Evolutionary conservation across 108 stramenopile genomes (phyloP), one percentile per base, ranked within the genome.

Genomic region (Skeletonema tropicum): DNA sequence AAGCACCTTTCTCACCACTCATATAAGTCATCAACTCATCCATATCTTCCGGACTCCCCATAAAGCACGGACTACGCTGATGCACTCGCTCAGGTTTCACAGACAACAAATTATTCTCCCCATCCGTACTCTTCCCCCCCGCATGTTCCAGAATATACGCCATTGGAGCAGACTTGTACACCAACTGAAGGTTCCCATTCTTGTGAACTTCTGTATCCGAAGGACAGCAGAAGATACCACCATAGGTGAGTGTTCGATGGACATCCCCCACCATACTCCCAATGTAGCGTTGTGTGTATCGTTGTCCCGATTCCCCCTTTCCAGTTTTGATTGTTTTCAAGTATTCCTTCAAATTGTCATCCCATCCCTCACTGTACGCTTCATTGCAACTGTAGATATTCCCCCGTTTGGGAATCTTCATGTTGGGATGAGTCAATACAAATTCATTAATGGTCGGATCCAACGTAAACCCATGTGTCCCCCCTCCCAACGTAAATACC

Each of bases 201-300:
- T 88, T 91, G 70, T 92, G 89, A 33, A 89, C 76, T 30, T 83
- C 75, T 13, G 14, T 58, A 66, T 97, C 96, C 15, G 90, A 74
- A 5, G 99, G 99, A 85, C 98, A 99, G 36, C 92, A 87, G 81
- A 97, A 99, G 45, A 99, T 88, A 1, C 99, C 99, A 19, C 98
- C 98, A 78, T 99, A 99, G 58, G 97, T 80, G 45, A 99, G 73
- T 3, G 99, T 99, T 3, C 99, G 92, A 84, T 99, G 99, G 26
- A 98, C 95, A 80, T 99, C 99, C 6, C 97, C 96, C 41, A 99
- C 99, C 98, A 99, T 98, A 73, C 91, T 93, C 13, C 99, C 99
- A 13, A 99, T 96, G 80, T 99, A 99, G 19, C 99, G 94, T 69
- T 89, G 86, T 17, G 91, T 87, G 70, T 94, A 92, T 26, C 82